Base-by-base conservation (phyloP, 441 rosid species). In the Syzygium malaccense region DNA sequence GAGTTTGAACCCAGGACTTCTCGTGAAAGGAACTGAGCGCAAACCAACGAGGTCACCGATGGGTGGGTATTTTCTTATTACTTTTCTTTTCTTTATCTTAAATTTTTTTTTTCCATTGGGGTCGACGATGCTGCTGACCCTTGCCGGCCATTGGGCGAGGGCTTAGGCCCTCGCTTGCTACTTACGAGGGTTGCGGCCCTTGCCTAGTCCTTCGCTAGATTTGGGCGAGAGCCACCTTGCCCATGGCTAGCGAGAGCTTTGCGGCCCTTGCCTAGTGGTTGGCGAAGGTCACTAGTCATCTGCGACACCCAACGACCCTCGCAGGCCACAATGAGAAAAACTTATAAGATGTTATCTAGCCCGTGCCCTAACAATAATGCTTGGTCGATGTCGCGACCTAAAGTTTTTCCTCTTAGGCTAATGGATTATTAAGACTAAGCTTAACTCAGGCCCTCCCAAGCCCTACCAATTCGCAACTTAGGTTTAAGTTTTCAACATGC, bases 261-360 rank as follows among this genome's bases (percentile, higher is more conserved):
- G n/a, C 11, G 62, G 62, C 37, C 11, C 5, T 6, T 8, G 7
- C 66, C 66, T 3, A 28, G 18, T 28, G 32, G 18, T 30, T 17
- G 12, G 32, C 0, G 0, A 62, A 18, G 37, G 32, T 62, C 9
- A 4, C 37, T 3, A 62, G 20, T 62, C 20, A n/a, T 62, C 0
- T 0, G 0, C 0, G 0, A 64, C 5, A 33, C 20, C 4, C 4
- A 1, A 0, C 7, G 20, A 15, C 37, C 37, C 37, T 64, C 0
- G 37, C 4, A 2, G 37, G 20, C 37, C 5, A 15, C 3, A 7
- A n/a, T 55, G 57, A 7, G 8, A 55, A 19, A 19, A 45, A 45
- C 48, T 45, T 45, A 45, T 45, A 64, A 64, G 30, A 30, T 1
- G 64, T 19, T 64, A 15, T 64, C 23, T 64, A 10, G 3, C 33